Base-by-base conservation (phyloP, 2,329 filamentous ascomycete genomes). In the Drechslera avenae region DNA sequence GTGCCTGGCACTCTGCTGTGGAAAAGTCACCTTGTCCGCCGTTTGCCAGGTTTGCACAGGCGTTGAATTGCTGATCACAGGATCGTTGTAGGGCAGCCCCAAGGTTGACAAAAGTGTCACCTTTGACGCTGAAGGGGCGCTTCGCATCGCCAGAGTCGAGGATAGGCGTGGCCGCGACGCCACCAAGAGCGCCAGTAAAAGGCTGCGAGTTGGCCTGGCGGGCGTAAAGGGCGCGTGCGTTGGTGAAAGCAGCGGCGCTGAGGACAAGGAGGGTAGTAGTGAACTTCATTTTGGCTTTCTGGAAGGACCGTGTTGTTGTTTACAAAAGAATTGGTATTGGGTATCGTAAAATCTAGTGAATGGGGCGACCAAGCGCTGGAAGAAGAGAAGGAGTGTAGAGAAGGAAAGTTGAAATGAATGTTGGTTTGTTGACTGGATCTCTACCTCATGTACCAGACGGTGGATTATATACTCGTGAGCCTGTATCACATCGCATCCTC, bases 51-150 rank as follows among this genome's bases (percentile, higher is more conserved):
- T 84, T 73, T 10, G 81, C 75, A 63, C 86, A 88, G 3, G 68
- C 72, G 62, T 86, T 87, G 74, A 84, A 81, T 74, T 87, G 83
- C 51, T 86, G 80, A 54, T 84, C 79, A 66, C 86, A 88, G 30
- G 83, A 80, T 39, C 86, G 78, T 71, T 86, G 80, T 33, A 81
- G 72, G 16, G 86, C 86, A 8, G 79, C 81, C 3, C 67, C 73
- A 57, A 81, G 67, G 66, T 81, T 81, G 32, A 80, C 79, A 66
- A 88, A 87, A 6, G 66, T 69, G 26, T 59, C 66, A 12, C 62
- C 66, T 31, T 63, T 64, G 42, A 72, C 69, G 12, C 47, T 32
- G 35, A 71, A 72, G 1, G 68, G 69, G 6, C 67, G 31, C 76
- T 84, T 74, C 76, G 75, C 62, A 23, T 82, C 72, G 35, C 80